A percentile compares a stretch with the other conserved stretches of the same genome.
These are phyloP conservation scores for Aspergillus sp. DNA, from an alignment of 2,329 filamentous ascomycete genomes.

Conservation along the genomic window DNA sequence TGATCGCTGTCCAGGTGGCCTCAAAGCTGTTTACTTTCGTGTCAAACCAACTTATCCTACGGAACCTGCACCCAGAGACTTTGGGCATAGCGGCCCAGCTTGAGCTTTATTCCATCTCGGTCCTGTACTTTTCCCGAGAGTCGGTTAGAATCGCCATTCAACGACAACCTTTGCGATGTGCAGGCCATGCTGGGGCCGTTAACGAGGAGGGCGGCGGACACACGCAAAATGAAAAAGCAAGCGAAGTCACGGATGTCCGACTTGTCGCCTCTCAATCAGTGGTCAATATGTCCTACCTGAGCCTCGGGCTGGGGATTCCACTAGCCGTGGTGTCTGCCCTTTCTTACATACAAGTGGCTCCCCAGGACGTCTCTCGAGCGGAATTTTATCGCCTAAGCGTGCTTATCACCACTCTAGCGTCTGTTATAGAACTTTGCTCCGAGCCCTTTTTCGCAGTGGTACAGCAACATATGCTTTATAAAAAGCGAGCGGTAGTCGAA, in stretches of 20 bases:
- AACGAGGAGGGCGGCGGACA: constrained; percentile 1
- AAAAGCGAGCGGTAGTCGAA: constrained; percentile 78
- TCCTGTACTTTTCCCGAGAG: constrained; percentile 93
- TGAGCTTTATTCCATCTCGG: constrained; percentile 86
- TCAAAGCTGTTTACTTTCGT: constrained; percentile 88
- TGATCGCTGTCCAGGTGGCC: constrained; percentile 82
- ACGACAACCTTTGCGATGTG: constrained; percentile 58
- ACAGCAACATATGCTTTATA: constrained; percentile 78
- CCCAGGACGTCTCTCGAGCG: constrained; percentile 52
- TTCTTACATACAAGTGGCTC: constrained; percentile 62
- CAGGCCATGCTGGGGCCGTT: background rate
- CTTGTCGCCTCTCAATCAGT: constrained; percentile 63
- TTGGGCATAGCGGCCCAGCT: constrained; percentile 86
- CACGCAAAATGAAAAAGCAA: constrained; percentile 8
- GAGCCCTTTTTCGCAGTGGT: constrained; percentile 89
- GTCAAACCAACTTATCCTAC: constrained; percentile 87
- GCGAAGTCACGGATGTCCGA: constrained; percentile 20
- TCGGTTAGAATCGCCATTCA: constrained; percentile 89
- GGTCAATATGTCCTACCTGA: constrained; percentile 84
- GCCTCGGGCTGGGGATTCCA: constrained; percentile 66
- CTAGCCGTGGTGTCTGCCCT: constrained; percentile 65
- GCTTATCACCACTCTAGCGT: constrained; percentile 56
- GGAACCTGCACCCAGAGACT: constrained; percentile 79
- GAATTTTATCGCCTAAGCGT: constrained; percentile 64
- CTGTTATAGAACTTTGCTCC: constrained; percentile 71